Base-by-base conservation (phyloP, 208 protist species). In the Hexamita inflata region DNA sequence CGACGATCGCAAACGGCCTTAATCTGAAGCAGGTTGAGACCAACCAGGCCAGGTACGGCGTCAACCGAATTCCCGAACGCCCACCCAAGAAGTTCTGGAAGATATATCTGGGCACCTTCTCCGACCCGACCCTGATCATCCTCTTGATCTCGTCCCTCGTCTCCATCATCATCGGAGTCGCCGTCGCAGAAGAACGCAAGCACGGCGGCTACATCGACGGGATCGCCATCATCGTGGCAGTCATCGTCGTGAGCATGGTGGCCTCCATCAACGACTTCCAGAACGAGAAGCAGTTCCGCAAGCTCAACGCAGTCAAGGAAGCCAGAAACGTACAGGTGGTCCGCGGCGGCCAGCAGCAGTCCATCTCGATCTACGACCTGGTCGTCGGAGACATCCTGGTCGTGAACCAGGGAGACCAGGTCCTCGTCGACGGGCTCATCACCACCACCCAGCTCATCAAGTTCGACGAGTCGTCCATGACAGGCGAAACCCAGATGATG, bases 171-270 rank as follows among this genome's bases (percentile, higher is more conserved):
- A 86, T 32, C 60, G 93, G 4, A 87, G 84, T 19, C 84, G 86
- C 13, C 82, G 88, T 66, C 74, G 29, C 41, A 53, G 28, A 68
- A 13, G 49, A 70, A 2, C n/a, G n/a, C n/a, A n/a, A n/a, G n/a
- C n/a, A n/a, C n/a, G n/a, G 49, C 83, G 34, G 35, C n/a, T 96
- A 91, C 91, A 91, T 97, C 38, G 94, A 97, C 77, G 93, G 93
- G 24, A 84, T 85, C 0, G 90, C 94, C 2, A 97, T 98, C 78
- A 83, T 97, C 9, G 59, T 91, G n/a, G 93, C 93, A 41, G 89
- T 97, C 41, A 39, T 90, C 35, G 85, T 97, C 61, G 95, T 97
- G 7, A 85, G 86, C 0, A 58, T 80, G 0, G 89, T 97, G 1
- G 90, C 89, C 38, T 86, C 93, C 1, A 66, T 88, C 11, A 97